Conservation (phyloP, 768 basidiomycete species). For the Myochromella boudieri region DNA sequence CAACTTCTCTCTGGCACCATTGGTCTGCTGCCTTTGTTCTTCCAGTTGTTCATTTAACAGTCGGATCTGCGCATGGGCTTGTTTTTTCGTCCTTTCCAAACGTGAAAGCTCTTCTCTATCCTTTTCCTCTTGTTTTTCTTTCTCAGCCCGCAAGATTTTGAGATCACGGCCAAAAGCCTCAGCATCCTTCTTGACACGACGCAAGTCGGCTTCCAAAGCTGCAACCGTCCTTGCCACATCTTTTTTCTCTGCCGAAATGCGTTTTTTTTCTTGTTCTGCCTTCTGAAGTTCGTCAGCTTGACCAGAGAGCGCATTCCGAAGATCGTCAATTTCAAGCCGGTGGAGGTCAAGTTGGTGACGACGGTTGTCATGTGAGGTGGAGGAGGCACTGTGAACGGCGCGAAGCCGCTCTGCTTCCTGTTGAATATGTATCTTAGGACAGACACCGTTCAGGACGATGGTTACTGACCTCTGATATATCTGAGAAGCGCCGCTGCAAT, state of each 20-base stretch:
- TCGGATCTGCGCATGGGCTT: constrained; percentile 63
- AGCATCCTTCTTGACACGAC: constrained; percentile 73
- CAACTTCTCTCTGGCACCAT: constrained; percentile 45
- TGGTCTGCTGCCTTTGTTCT: constrained; percentile 48
- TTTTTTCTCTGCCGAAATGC: constrained; percentile 59
- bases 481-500: constrained; percentile 65
- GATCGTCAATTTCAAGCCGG: constrained; percentile 71
- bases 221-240: constrained; percentile 69
- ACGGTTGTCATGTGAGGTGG: constrained; percentile 67
- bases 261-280: constrained; percentile 63
- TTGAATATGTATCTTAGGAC: background rate
- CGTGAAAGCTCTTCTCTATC: constrained; percentile 55
- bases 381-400: constrained; percentile 57
- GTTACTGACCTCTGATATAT: constrained; percentile 61
- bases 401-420: constrained; percentile 65
- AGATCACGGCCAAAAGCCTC: constrained; percentile 79
- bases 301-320: constrained; percentile 63
- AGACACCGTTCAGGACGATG: background rate
- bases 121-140: constrained; percentile 57
- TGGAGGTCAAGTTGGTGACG: constrained; percentile 75
- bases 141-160: constrained; percentile 63
- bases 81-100: constrained; percentile 66
- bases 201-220: constrained; percentile 69
- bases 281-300: constrained; percentile 63
- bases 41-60: constrained; percentile 68